Conservation (phyloP, 768 basidiomycete genomes). For the Tricholoma saponaceum region DNA sequence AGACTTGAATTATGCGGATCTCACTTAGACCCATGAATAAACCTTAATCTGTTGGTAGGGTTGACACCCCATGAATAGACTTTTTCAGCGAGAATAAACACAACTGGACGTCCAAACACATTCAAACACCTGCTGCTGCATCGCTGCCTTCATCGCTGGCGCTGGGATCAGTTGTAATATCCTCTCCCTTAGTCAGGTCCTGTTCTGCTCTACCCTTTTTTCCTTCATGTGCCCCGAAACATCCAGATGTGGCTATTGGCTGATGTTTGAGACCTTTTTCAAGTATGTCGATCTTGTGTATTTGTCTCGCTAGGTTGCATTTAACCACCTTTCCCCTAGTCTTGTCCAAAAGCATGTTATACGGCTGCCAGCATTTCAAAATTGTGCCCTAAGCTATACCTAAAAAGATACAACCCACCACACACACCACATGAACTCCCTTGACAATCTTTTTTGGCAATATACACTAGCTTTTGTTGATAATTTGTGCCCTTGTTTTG, state of each 20-base stretch:
- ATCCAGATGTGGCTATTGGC: background rate
- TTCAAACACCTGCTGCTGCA: background rate
- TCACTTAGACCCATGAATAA: background rate
- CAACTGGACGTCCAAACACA: background rate
- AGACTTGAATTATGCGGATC: background rate
- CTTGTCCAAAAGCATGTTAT: background rate
- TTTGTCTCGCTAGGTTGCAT: background rate
- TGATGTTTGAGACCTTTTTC: background rate
- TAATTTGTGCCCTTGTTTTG: background rate
- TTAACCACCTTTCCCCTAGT: background rate
- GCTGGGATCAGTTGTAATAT: background rate
- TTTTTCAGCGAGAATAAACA: background rate
- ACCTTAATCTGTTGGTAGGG: constrained; percentile 1
- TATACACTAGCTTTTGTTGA: background rate
- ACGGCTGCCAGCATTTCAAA: background rate
- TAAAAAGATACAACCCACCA: background rate
- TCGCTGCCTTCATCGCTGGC: background rate
- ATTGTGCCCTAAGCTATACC: background rate
- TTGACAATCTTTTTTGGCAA: background rate
- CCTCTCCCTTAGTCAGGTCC: background rate
- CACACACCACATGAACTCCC: background rate
- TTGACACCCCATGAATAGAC: background rate
- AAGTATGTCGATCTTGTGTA: background rate
- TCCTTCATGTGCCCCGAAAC: background rate
- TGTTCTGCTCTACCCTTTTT: background rate